Base-by-base conservation (phyloP, 177 flowering plant species). In the Tripterygium wilfordii region DNA sequence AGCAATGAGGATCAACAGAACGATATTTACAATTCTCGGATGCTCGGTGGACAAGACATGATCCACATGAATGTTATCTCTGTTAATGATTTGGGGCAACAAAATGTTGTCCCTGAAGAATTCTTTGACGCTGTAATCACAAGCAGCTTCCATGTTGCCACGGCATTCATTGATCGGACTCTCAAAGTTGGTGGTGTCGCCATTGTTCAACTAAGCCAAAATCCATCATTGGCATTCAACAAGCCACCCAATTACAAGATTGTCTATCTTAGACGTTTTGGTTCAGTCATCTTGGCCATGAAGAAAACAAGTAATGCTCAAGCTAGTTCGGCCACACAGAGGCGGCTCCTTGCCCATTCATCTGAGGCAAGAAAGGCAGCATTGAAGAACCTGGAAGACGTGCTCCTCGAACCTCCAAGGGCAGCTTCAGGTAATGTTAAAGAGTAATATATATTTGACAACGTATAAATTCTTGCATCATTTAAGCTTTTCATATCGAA, bases 11-110 rank as follows among this genome's bases (percentile, higher is more conserved):
- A 20, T 22, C 24, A 38, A 19, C 24, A 38, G 9, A 18, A 2
- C 23, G 32, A 29, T 4, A 23, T 48, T 2, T 24, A 36, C 4
- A 27, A 44, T 20, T 44, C 53, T 28, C 60, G 46, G 25, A 31
- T 67, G 21, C 36, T 69, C 48, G 51, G 18, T 17, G 65, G 55
- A 6, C 12, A 46, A 16, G 60, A 66, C 26, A 56, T n/a, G n/a
- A n/a, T n/a, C n/a, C n/a, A n/a, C n/a, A n/a, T 72, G 40, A 64
- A 66, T 25, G 9, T 75, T 26, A 27, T 76, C 14, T 50, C 61
- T 1, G 58, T 38, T 38, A 24, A 8, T 38, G 38, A 35, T 35
- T 35, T 35, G 5, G 38, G 4, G 40, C 15, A 36, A 2, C 70
- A 65, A 47, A 54, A 48, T 46, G 56, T 70, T 15, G 20, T 65